A percentile compares a stretch with the other conserved stretches of the same genome.
These are phyloP conservation scores for Calonectria naviculata DNA, from an alignment of 2,329 filamentous ascomycete species.

Conservation along the genomic window DNA sequence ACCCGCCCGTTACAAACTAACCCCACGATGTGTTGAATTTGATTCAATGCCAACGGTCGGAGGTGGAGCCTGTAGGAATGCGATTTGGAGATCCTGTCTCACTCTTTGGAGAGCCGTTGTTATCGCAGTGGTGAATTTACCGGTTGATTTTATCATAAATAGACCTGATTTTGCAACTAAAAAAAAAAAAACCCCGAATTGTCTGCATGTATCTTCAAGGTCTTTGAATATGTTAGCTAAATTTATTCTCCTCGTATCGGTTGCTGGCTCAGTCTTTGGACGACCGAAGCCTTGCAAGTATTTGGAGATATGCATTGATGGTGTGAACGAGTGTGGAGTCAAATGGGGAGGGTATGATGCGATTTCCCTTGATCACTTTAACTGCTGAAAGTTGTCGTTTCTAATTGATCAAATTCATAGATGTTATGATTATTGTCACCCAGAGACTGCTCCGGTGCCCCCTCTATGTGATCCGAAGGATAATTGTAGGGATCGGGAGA, in stretches of 20 bases:
- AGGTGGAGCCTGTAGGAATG: not conserved
- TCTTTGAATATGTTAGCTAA: slow-evolving; percentile 25
- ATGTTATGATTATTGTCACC: slow-evolving; percentile 45
- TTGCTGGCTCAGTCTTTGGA: slow-evolving; percentile 17
- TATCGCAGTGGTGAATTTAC: not conserved
- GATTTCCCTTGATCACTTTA: not conserved
- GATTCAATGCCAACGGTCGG: not conserved
- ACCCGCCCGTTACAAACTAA: not conserved
- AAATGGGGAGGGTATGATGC: slow-evolving; percentile 41
- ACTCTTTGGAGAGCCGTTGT: not conserved
- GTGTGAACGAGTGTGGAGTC: slow-evolving; percentile 40
- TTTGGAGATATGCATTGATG: slow-evolving; percentile 41
- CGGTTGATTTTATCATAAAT: not conserved
- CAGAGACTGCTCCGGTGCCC: slow-evolving; percentile 32
- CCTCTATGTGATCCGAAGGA: slow-evolving; percentile 29
- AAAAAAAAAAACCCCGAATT: not conserved
- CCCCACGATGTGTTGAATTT: not conserved
- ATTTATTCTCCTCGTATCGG: slow-evolving; percentile 11
- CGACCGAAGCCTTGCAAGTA: slow-evolving; percentile 2
- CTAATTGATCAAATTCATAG: slow-evolving; percentile 23
- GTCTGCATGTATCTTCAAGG: not conserved
- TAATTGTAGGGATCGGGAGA: slow-evolving; percentile 38
- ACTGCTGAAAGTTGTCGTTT: not conserved
- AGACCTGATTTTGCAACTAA: not conserved
- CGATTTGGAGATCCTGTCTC: not conserved